Evolutionary conservation across 2,329 filamentous ascomycete species (phyloP).

Genomic region (Talaromyces sp.): DNA sequence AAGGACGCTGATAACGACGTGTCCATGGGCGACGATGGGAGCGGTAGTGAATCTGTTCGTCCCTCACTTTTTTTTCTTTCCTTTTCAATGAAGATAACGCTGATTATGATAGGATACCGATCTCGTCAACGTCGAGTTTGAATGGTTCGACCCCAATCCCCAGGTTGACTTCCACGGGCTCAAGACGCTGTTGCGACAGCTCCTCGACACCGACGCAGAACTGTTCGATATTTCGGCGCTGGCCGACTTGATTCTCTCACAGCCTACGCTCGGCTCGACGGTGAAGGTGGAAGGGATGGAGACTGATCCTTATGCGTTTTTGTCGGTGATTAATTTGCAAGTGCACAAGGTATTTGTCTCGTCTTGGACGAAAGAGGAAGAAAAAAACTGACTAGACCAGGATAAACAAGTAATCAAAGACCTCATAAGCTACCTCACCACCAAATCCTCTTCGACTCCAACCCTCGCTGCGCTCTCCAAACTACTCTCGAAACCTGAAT

Average conservation of each 20-base stretch:
- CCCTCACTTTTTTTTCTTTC: background rate
- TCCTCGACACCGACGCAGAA: conserved; percentile 82
- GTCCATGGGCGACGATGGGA: conserved; percentile 36
- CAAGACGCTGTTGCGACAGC: conserved; percentile 82
- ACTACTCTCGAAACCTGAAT: conserved; percentile 50
- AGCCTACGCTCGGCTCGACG: conserved; percentile 84
- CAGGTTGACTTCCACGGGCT: conserved; percentile 92
- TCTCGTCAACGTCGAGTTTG: conserved; percentile 92
- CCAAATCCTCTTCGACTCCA: conserved; percentile 49
- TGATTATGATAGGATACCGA: conserved; percentile 66
- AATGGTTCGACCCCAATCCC: conserved; percentile 94
- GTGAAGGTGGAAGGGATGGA: conserved; percentile 97
- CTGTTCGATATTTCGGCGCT: conserved; percentile 85
- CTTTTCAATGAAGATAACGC: background rate
- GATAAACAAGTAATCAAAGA: conserved; percentile 68
- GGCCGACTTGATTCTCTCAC: conserved; percentile 78
- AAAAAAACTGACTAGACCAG: conserved; percentile 23
- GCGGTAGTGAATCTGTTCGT: conserved; percentile 29
- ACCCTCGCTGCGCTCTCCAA: conserved; percentile 54
- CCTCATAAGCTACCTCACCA: conserved; percentile 66
- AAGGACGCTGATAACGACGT: conserved; percentile 39
- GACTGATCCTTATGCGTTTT: conserved; percentile 85
- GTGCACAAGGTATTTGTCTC: conserved; percentile 57
- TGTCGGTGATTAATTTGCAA: conserved; percentile 79
- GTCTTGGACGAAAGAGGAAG: background rate